phyloP scores from a whole-genome alignment of 352 stramenopile species.

The Pythium periplocum region DNA sequence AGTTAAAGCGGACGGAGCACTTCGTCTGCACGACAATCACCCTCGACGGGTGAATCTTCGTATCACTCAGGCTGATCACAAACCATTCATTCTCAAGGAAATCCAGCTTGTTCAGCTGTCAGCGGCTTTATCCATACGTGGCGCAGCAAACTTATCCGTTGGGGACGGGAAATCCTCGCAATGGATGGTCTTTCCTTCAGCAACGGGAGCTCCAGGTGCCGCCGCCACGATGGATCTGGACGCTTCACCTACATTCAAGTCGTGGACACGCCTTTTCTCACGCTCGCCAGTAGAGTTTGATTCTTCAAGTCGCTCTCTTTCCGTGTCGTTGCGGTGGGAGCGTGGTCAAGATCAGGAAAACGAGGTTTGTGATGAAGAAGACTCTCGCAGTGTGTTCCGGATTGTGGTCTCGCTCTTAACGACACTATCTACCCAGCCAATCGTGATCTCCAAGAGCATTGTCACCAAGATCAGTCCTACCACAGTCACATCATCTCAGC shows the following conservation, averaged over 20 bases:
- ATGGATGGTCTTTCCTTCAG: slow-evolving; percentile 11
- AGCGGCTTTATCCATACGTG: slow-evolving; percentile 14
- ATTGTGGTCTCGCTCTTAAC: slow-evolving; percentile 52
- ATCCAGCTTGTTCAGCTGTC: slow-evolving; percentile 46
- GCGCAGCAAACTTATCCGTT: slow-evolving; percentile 12
- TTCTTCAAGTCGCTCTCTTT: slow-evolving; percentile 42
- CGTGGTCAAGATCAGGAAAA: slow-evolving; percentile 13
- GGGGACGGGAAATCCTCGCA: slow-evolving; percentile 19
- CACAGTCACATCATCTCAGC: slow-evolving; percentile 36
- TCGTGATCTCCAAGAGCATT: slow-evolving; percentile 67
- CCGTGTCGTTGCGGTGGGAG: slow-evolving; percentile 55
- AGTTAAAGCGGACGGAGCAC: slow-evolving; percentile 59
- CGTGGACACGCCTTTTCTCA: slow-evolving; percentile 16
- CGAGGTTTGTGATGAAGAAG: slow-evolving; percentile 32
- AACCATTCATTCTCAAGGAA: slow-evolving; percentile 35
- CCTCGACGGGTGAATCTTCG: slow-evolving; percentile 50
- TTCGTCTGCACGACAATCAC: slow-evolving; percentile 60
- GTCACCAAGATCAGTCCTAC: slow-evolving; percentile 53
- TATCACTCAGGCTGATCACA: slow-evolving; percentile 62
- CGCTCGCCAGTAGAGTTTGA: slow-evolving; percentile 11
- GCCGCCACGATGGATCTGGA: slow-evolving; percentile 18
- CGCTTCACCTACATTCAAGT: slow-evolving; percentile 15
- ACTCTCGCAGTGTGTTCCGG: slow-evolving; percentile 52
- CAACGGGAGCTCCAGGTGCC: slow-evolving; percentile 3
- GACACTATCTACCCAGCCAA: slow-evolving; percentile 34